Evolutionary conservation across 495 filamentous ascomycete species (phyloP).

Genomic region (Penicillium coprophilum): DNA sequence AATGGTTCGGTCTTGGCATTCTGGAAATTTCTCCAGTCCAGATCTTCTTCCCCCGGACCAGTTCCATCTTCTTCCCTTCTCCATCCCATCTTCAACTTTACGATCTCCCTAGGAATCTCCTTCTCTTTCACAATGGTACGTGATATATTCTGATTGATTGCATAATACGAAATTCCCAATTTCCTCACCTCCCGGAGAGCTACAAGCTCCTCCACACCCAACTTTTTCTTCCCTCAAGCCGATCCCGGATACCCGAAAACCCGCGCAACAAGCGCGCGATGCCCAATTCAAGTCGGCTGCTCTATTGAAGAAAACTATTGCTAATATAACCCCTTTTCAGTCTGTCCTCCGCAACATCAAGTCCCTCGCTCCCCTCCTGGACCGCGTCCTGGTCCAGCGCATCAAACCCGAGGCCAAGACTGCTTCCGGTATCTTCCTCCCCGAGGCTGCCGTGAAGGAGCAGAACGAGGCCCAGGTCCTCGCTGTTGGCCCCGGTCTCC

Average conservation of each 20-base stretch:
- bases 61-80: constrained; percentile 32
- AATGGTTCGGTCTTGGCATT: constrained; percentile 49
- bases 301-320: background rate
- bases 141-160: constrained; percentile 14
- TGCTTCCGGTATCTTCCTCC: constrained; percentile 92
- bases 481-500: constrained; percentile 84
- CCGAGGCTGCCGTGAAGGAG: constrained; percentile 95
- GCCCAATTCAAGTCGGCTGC: background rate
- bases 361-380: constrained; percentile 91
- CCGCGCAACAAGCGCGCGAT: background rate
- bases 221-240: constrained; percentile 14
- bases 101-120: constrained; percentile 29
- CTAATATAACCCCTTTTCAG: constrained; percentile 22
- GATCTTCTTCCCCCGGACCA: constrained; percentile 39
- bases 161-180: background rate
- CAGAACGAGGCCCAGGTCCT: constrained; percentile 95
- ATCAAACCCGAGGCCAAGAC: constrained; percentile 97
- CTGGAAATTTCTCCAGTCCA: constrained; percentile 55
- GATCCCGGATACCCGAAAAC: constrained; percentile 5
- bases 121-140: constrained; percentile 28
- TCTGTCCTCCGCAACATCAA: constrained; percentile 90
- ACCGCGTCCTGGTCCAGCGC: constrained; percentile 97
- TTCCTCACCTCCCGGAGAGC: background rate
- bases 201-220: constrained; percentile 4
- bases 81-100: constrained; percentile 31